phyloP scores from a whole-genome alignment of 768 basidiomycete genomes.

The Termitomyces sp. region DNA sequence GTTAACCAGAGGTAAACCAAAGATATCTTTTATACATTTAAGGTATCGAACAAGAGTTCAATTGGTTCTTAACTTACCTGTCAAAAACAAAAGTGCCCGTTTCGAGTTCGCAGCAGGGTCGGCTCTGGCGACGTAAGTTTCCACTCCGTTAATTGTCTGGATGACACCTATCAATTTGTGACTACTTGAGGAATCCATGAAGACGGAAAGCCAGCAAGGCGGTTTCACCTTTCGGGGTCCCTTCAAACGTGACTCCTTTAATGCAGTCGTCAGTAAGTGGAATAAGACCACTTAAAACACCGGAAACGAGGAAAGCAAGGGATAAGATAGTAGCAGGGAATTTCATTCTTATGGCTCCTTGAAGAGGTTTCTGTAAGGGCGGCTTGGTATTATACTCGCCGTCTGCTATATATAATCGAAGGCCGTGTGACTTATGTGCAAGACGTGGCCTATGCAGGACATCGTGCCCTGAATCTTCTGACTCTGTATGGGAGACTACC shows the following conservation, averaged over 20 bases:
- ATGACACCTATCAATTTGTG: slow-evolving; percentile 5
- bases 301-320: background rate
- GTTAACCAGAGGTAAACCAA: slow-evolving; percentile 17
- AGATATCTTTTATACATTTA: slow-evolving; percentile 14
- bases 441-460: background rate
- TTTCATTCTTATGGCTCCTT: slow-evolving; percentile 1
- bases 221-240: slow-evolving; percentile 7
- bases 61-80: slow-evolving; percentile 3
- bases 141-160: slow-evolving; percentile 14
- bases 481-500: background rate
- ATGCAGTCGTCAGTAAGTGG: slow-evolving; percentile 14
- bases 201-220: background rate
- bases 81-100: slow-evolving; percentile 14
- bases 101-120: slow-evolving; percentile 7
- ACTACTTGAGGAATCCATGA: too few species aligned
- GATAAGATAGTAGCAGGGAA: slow-evolving; percentile 3
- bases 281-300: slow-evolving; percentile 7
- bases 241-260: slow-evolving; percentile 17
- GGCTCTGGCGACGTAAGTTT: slow-evolving; percentile 14
- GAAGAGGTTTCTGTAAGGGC: background rate
- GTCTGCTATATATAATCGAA: background rate
- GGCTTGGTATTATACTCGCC: background rate
- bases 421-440: background rate
- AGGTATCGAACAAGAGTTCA: background rate
- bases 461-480: background rate